Evolutionary conservation across 345 rosid species (phyloP).

Genomic region (Garcia nutans): DNA sequence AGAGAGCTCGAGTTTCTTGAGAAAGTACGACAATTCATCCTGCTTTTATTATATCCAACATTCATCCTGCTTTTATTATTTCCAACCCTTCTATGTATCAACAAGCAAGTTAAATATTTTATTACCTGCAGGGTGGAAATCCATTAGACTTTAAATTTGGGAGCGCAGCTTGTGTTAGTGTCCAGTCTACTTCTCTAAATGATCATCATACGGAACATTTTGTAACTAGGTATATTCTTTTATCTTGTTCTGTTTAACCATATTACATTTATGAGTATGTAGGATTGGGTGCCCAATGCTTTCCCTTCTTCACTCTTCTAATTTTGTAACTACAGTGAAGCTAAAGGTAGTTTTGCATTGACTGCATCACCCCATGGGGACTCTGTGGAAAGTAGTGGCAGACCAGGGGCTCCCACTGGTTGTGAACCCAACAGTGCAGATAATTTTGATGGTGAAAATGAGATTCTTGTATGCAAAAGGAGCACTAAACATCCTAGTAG

Average conservation of each 20-base stretch:
- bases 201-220: constrained; percentile 82
- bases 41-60: constrained; percentile 18
- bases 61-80: constrained; percentile 22
- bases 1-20: constrained; percentile 93
- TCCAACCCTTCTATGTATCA: constrained; percentile 13
- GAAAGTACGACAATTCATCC: constrained; percentile 62
- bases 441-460: constrained; percentile 85
- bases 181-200: constrained; percentile 89
- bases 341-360: constrained; percentile 88
- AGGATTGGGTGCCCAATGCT: constrained; percentile 27
- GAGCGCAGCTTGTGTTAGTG: constrained; percentile 69
- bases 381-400: constrained; percentile 95
- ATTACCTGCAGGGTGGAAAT: constrained; percentile 83
- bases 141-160: constrained; percentile 95
- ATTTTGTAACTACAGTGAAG: constrained; percentile 63
- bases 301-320: constrained; percentile 11
- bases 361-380: constrained; percentile 95
- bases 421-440: constrained; percentile 92
- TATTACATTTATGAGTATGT: constrained; percentile 13
- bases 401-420: constrained; percentile 63
- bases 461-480: constrained; percentile 56
- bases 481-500: constrained; percentile 44
- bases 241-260: constrained; percentile 14
- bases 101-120: constrained; percentile 13
- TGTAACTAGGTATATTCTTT: constrained; percentile 65